Conservation (phyloP, 2,329 filamentous ascomycete genomes). For the Ophiostoma tasmaniense region DNA sequence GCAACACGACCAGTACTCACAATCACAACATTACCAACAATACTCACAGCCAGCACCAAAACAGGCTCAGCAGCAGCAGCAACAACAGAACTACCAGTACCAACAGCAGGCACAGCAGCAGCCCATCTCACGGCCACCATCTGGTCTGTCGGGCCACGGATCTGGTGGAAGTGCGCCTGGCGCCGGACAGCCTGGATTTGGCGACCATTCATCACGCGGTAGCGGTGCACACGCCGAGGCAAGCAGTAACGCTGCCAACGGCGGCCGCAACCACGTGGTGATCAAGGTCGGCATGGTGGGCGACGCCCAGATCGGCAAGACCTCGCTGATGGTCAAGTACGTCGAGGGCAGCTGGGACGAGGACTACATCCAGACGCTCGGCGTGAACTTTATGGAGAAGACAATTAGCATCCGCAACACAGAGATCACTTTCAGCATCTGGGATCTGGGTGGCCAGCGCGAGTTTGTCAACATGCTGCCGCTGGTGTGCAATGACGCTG, state of each 20-base stretch:
- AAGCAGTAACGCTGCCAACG: conserved; percentile 23
- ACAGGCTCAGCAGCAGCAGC: conserved; percentile 13
- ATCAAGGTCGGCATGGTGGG: conserved; percentile 99
- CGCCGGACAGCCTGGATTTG: conserved; percentile 25
- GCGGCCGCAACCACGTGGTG: conserved; percentile 66
- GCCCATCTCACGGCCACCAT: conserved; percentile 46
- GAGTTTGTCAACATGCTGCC: conserved; percentile 99
- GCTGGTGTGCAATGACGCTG: conserved; percentile 97
- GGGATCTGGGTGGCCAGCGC: conserved; percentile 94
- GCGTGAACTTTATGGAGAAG: conserved; percentile 99
- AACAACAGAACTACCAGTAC: conserved; percentile 14
- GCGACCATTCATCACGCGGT: conserved; percentile 38
- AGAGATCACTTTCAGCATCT: conserved; percentile 98
- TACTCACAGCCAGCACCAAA: conserved; percentile 15
- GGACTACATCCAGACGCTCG: conserved; percentile 97
- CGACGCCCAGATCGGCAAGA: conserved; percentile 98
- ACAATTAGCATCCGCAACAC: conserved; percentile 99
- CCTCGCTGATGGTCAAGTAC: conserved; percentile 98
- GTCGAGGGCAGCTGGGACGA: conserved; percentile 99
- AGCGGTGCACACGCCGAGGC: conserved; percentile 31
- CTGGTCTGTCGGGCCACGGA: conserved; percentile 40
- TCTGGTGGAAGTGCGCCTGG: conserved; percentile 30
- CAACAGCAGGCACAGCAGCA: conserved; percentile 29
- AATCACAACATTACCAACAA: conserved; percentile 18
- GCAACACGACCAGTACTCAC: conserved; percentile 12